Evolutionary conservation across 1,139 yeast genomes (phyloP).

Genomic region (Protomyces inouyei): DNA sequence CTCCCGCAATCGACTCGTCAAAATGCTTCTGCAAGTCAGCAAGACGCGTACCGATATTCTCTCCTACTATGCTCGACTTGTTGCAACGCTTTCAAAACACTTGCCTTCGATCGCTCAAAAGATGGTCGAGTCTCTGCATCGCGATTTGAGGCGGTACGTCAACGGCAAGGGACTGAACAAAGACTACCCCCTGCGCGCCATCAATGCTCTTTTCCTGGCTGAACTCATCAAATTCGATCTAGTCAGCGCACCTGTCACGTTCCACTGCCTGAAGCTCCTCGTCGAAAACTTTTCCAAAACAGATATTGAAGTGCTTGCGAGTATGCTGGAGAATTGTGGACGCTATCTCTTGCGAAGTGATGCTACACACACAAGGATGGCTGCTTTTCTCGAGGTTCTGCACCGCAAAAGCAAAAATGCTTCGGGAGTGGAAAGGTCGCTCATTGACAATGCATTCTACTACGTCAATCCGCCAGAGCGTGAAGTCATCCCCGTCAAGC

Average conservation of each 20-base stretch:
- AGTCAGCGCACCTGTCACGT: slow-evolving; percentile 64
- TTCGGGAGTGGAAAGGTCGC: slow-evolving; percentile 52
- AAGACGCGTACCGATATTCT: slow-evolving; percentile 37
- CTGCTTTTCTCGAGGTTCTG: slow-evolving; percentile 57
- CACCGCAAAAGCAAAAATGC: slow-evolving; percentile 51
- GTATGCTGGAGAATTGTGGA: slow-evolving; percentile 72
- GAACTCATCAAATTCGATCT: slow-evolving; percentile 75
- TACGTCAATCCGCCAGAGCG: slow-evolving; percentile 57
- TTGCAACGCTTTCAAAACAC: slow-evolving; percentile 53
- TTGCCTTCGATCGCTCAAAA: slow-evolving; percentile 55
- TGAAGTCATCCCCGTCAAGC: slow-evolving; percentile 35
- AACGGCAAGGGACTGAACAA: slow-evolving; percentile 47
- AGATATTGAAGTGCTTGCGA: slow-evolving; percentile 60
- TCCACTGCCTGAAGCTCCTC: slow-evolving; percentile 49
- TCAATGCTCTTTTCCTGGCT: slow-evolving; percentile 57
- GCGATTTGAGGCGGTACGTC: slow-evolving; percentile 44
- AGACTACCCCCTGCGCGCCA: slow-evolving; percentile 40
- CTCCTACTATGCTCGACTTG: slow-evolving; percentile 58
- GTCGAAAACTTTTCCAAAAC: slow-evolving; percentile 55
- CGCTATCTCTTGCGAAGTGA: slow-evolving; percentile 58
- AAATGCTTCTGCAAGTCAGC: slow-evolving; percentile 46
- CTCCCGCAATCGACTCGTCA: slow-evolving; percentile 57
- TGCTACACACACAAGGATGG: slow-evolving; percentile 57
- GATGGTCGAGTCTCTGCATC: slow-evolving; percentile 54
- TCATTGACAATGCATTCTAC: slow-evolving; percentile 57